Base-by-base conservation (phyloP, 768 basidiomycete species). In the Termitomyces sp. region DNA sequence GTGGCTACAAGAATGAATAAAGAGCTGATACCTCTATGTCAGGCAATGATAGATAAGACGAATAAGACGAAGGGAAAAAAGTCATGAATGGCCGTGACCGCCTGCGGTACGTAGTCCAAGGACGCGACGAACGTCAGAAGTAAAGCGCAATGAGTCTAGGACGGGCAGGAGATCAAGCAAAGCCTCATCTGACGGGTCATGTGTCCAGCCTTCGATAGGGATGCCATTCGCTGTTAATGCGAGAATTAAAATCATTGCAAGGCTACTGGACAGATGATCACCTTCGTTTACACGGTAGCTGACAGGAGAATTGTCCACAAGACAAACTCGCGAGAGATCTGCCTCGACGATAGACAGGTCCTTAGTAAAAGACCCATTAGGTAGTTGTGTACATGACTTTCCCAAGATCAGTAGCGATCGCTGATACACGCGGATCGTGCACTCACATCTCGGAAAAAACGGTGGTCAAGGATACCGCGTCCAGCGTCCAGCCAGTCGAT, bases 401-500 rank as follows among this genome's bases (percentile, higher is more conserved):
- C 20, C 7, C 42, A 29, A 54, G 53, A 57, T 22, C 36, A 58
- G 57, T 57, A 50, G 32, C 57, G 16, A 26, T 34, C 42, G 8
- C 16, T 39, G 18, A 31, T 22, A 43, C 32, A 39, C 20, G 34
- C 13, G 24, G 8, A 10, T n/a, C 18, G n/a, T 34, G 22, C 20
- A 81, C 90, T 57, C 54, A 90, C 91, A 77, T 97, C 94, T 60
- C 97, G 85, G 74, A 98, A 99, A 61, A 97, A 78, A 36, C 94
- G 85, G 60, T 90, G 88, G 2, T 80, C 84, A 36, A 99, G 83
- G 57, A 98, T 91, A 18, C 94, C 95, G 46, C 93, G 83, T 4
- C 94, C 93, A 55, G 88, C 93, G 68, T 99, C 97, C 54, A 99
- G 76, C 97, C 97, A 99, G 73, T 99, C 97, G 63, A 99, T 99